A percentile compares a stretch with the other conserved stretches of the same genome.
Conservation (phyloP, 2,329 filamentous ascomycete species). For the Trichoderma semiorbis region DNA sequence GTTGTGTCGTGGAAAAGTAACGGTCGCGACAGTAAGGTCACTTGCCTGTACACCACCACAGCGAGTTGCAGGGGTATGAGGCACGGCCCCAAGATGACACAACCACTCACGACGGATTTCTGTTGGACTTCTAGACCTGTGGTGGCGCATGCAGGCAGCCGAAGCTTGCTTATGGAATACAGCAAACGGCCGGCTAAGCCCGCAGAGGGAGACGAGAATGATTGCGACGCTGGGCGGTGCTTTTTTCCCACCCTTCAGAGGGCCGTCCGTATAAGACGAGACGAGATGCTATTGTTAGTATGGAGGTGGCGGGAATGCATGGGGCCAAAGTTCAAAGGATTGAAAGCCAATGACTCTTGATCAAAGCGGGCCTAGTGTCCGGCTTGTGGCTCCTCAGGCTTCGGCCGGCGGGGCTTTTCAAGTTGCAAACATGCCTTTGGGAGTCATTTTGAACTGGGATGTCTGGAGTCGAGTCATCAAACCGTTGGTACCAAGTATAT, state of each 20-base stretch:
- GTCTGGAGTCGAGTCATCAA: constrained; percentile 10
- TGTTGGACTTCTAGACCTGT: constrained; percentile 4
- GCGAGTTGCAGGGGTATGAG: background rate
- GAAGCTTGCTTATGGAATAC: background rate
- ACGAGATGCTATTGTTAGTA: background rate
- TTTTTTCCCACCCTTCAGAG: background rate
- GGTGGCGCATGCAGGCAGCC: constrained; percentile 13
- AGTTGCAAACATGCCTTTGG: background rate
- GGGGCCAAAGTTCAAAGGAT: background rate
- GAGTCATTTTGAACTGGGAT: background rate
- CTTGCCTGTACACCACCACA: background rate
- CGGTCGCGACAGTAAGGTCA: background rate
- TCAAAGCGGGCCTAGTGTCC: constrained; percentile 10
- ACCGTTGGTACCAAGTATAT: background rate
- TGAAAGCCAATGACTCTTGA: background rate
- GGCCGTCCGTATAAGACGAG: background rate
- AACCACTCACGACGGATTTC: background rate
- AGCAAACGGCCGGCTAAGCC: background rate
- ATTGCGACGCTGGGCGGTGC: background rate
- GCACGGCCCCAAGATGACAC: background rate
- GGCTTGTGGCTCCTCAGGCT: constrained; percentile 8
- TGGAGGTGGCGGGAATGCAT: background rate
- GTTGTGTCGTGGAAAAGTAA: background rate
- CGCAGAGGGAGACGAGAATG: background rate
- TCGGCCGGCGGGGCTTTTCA: background rate